These are phyloP conservation scores for Candida nanaspora DNA, from an alignment of 805 yeast genomes.

Conservation along the genomic window DNA sequence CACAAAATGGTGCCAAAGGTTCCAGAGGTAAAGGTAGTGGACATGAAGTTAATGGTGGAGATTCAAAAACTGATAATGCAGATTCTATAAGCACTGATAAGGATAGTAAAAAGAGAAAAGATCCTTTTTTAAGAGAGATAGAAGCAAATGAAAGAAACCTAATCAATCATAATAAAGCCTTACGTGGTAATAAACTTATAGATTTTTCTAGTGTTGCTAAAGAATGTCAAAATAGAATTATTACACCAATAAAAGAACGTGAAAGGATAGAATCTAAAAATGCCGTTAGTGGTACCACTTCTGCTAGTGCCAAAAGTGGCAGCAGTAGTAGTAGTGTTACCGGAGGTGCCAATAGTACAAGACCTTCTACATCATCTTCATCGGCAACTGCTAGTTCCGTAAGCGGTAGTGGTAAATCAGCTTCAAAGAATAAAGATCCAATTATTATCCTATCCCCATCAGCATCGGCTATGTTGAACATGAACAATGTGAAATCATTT, in stretches of 20 bases:
- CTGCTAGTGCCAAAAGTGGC: constrained; percentile 6
- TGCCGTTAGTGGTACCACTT: constrained; percentile 1
- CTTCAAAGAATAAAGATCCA: constrained; percentile 41
- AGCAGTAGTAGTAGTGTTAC: constrained; percentile 9
- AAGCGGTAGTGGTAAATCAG: neutral
- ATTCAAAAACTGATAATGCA: constrained; percentile 2
- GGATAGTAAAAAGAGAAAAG: constrained; percentile 27
- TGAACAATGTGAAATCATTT: constrained; percentile 59
- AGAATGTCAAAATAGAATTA: constrained; percentile 55
- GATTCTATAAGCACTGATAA: constrained; percentile 3
- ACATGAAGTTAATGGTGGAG: constrained; percentile 2
- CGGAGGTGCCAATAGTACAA: too few species aligned
- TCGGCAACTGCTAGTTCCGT: neutral
- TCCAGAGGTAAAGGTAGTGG: constrained; percentile 7
- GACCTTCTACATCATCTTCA: constrained; percentile 5
- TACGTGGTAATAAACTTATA: constrained; percentile 56
- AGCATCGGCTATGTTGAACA: constrained; percentile 62
- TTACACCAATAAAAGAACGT: constrained; percentile 37
- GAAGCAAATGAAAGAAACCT: constrained; percentile 35
- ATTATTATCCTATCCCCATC: constrained; percentile 75
- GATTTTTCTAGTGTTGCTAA: constrained; percentile 63
- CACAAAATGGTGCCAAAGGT: neutral
- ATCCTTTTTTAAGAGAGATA: constrained; percentile 44
- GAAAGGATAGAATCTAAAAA: constrained; percentile 7
- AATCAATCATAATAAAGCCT: constrained; percentile 33